These are phyloP conservation scores for Trametes elegans DNA, from an alignment of 768 basidiomycete species.

Conservation along the genomic window DNA sequence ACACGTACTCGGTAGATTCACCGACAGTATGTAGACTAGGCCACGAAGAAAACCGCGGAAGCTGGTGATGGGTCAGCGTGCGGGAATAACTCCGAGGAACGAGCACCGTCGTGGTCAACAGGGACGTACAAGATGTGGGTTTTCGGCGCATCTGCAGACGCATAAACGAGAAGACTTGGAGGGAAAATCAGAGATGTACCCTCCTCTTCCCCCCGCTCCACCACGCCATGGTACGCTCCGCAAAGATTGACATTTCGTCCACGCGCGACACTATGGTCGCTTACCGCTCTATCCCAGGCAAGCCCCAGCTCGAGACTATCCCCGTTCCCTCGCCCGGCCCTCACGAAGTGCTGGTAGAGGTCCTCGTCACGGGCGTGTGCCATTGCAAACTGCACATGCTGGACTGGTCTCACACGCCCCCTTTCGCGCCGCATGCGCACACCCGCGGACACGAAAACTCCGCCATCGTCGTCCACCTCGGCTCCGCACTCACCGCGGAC, in stretches of 20 bases:
- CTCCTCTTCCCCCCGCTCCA: too few relatives aligned
- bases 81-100: too few relatives aligned
- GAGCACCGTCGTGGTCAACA: too few relatives aligned
- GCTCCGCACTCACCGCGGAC: conserved; percentile 12
- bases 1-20: too few relatives aligned
- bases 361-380: conserved; percentile 25
- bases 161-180: not conserved
- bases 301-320: conserved; percentile 6
- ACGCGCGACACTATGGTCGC: conserved; percentile 15
- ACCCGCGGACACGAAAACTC: conserved; percentile 24
- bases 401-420: not conserved
- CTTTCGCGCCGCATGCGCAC: not conserved
- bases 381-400: conserved; percentile 23
- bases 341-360: conserved; percentile 20
- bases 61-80: too few relatives aligned
- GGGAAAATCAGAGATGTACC: not conserved
- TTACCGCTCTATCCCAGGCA: conserved; percentile 17
- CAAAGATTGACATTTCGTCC: not conserved
- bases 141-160: too few relatives aligned
- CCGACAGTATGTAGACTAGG: too few relatives aligned
- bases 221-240: not conserved
- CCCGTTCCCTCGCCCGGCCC: conserved; percentile 18
- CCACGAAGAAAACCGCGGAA: too few relatives aligned
- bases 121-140: too few relatives aligned
- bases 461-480: conserved; percentile 18